Base-by-base conservation (phyloP, 1,284 basidiomycete genomes). In the Fomitopsis palustris region DNA sequence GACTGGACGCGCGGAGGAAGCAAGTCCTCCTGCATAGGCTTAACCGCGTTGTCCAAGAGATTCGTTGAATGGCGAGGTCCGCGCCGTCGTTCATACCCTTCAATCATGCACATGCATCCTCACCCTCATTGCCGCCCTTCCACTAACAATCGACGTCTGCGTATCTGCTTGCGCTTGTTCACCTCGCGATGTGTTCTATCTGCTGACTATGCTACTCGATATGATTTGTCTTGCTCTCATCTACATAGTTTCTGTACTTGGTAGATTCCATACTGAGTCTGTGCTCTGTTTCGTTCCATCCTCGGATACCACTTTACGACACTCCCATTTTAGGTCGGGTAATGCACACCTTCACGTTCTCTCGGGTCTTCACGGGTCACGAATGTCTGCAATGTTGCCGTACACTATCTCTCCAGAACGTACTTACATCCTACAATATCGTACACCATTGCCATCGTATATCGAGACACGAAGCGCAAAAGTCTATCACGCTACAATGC, bases 1-100 rank as follows among this genome's bases (percentile, higher is more conserved):
- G 75, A 61, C 57, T 80, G 42, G 73, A 77, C 49, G 79, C 83
- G 45, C 78, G 74, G 54, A 81, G 82, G 67, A 78, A 77, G 62
- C 75, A 72, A 25, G 67, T 68, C 43, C 76, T 91, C 56, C 71
- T 90, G 69, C 81, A 86, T 61, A 80, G 79, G 61, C 85, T 91
- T 64, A 71, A 83, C 52, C 76, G 78, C 54, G 83, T 90, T 61
- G 86, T 90, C 60, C 76, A 86, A 60, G 80, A 84, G 66, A 81
- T 79, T 65, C 79, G 80, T 59, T 84, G 72, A 75, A 58, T 56
- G 31, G 21, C 21, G 23, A 45, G 55, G 21, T 4, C 29, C 53
- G 14, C 45, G 42, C 52, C 62, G 37, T 61, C 38, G 43, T 57
- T 31, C 49, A 35, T 51, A 37, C 42, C 57, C 16, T 37, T 58